phyloP scores from a whole-genome alignment of 2,329 filamentous ascomycete genomes.

The Calonectria ilicicola region DNA sequence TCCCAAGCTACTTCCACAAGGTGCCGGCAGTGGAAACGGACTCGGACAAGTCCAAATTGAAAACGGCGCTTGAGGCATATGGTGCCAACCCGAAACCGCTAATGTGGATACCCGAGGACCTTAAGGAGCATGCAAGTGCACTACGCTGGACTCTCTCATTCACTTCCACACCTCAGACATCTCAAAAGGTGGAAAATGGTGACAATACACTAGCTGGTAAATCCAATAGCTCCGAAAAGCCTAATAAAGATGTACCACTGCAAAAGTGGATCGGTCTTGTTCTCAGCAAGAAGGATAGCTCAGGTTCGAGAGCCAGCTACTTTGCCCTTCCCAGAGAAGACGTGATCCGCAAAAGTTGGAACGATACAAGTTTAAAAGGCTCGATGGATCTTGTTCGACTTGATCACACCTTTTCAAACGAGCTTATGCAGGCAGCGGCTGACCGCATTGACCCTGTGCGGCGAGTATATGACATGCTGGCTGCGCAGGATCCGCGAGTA shows the following conservation, averaged over 20 bases:
- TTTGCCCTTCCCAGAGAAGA: neutral
- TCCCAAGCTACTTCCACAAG: neutral
- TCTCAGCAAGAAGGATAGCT: neutral
- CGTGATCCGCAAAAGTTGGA: neutral
- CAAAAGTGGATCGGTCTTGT: neutral
- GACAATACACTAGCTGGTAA: neutral
- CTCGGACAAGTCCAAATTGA: neutral
- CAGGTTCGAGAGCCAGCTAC: neutral
- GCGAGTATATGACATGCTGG: neutral
- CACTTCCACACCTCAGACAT: neutral
- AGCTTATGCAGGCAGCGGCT: neutral
- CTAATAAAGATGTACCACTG: neutral
- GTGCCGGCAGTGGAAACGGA: neutral
- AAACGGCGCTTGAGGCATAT: neutral
- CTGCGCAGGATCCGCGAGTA: neutral
- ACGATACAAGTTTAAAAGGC: neutral
- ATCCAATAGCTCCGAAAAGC: neutral
- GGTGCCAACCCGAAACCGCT: neutral
- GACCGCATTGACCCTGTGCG: neutral
- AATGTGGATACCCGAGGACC: neutral
- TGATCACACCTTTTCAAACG: neutral
- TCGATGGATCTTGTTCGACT: neutral
- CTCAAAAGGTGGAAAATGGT: neutral
- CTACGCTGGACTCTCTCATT: neutral
- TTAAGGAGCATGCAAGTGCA: neutral